Evolutionary conservation across 2,329 filamentous ascomycete species (phyloP).

Genomic region (Beauveria scarabaeidicola): DNA sequence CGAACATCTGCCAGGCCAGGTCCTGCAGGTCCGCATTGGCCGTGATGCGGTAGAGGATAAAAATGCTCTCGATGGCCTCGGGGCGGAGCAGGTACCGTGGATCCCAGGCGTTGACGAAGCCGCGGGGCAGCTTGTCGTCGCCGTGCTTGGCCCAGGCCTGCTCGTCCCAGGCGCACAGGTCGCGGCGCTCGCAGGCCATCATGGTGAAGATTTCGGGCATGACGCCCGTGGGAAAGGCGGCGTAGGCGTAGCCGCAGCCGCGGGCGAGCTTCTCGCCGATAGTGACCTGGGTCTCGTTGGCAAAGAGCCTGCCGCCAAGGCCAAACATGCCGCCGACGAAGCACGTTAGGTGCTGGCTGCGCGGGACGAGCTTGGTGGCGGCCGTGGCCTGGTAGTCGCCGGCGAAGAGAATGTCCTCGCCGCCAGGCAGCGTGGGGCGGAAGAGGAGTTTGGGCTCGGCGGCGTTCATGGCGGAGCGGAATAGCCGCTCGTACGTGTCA

Average conservation of each 20-base stretch:
- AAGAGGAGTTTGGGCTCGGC: conserved; percentile 55
- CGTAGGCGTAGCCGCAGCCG: conserved; percentile 56
- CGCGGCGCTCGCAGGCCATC: conserved; percentile 19
- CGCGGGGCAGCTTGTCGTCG: conserved; percentile 35
- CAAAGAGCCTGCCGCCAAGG: conserved; percentile 50
- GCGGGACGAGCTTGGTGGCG: conserved; percentile 21
- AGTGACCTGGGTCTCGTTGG: conserved; percentile 40
- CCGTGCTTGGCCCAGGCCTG: conserved; percentile 18
- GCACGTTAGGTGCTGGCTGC: conserved; percentile 50
- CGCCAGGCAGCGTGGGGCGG: conserved; percentile 51
- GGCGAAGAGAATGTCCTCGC: conserved; percentile 54
- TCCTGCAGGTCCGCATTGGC: conserved; percentile 57
- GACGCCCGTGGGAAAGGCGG: conserved; percentile 47
- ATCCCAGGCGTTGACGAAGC: conserved; percentile 48
- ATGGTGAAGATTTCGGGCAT: conserved; percentile 49
- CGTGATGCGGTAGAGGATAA: conserved; percentile 67
- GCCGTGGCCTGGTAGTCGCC: conserved; percentile 22
- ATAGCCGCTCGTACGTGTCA: conserved; percentile 29
- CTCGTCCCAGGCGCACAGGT: conserved; percentile 25
- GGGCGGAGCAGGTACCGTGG: conserved; percentile 59
- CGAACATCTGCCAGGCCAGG: conserved; percentile 68
- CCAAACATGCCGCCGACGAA: conserved; percentile 59
- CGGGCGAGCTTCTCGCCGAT: conserved; percentile 51
- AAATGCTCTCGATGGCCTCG: conserved; percentile 74
- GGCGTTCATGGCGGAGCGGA: conserved; percentile 41